Evolutionary conservation across 2,329 filamentous ascomycete genomes (phyloP).

Genomic region (Talaromyces sp.): DNA sequence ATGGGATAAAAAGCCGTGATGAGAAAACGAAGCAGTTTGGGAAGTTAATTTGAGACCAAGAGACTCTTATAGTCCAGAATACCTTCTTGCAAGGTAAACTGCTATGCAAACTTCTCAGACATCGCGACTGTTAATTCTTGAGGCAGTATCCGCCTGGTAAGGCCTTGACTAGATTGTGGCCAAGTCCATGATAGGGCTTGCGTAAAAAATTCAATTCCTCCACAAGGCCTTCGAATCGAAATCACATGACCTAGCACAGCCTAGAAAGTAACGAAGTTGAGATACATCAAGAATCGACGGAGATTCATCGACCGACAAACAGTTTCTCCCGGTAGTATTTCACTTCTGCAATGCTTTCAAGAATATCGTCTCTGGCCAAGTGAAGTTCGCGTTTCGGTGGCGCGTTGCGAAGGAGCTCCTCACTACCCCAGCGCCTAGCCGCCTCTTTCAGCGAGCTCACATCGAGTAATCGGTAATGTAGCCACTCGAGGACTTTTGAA

Average conservation of each 20-base stretch:
- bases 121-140: neutral
- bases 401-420: constrained; percentile 54
- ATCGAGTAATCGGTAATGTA: constrained; percentile 88
- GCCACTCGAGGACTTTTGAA: constrained; percentile 62
- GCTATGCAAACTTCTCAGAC: neutral
- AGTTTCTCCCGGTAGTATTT: constrained; percentile 70
- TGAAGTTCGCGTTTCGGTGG: constrained; percentile 73
- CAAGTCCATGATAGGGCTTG: neutral
- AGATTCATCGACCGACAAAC: constrained; percentile 43
- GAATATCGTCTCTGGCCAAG: constrained; percentile 79
- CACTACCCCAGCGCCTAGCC: constrained; percentile 69
- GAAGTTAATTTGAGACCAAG: too few species aligned
- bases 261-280: neutral
- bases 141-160: neutral
- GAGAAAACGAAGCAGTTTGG: neutral
- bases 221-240: neutral
- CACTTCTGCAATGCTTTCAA: constrained; percentile 93
- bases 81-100: neutral
- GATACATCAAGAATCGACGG: neutral
- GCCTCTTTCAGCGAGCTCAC: constrained; percentile 92
- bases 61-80: neutral
- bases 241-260: neutral
- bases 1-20: neutral
- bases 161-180: neutral
- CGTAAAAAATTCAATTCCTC: neutral